phyloP scores from a whole-genome alignment of 169 alveolate species.

The Plasmodium gallinaceum region DNA sequence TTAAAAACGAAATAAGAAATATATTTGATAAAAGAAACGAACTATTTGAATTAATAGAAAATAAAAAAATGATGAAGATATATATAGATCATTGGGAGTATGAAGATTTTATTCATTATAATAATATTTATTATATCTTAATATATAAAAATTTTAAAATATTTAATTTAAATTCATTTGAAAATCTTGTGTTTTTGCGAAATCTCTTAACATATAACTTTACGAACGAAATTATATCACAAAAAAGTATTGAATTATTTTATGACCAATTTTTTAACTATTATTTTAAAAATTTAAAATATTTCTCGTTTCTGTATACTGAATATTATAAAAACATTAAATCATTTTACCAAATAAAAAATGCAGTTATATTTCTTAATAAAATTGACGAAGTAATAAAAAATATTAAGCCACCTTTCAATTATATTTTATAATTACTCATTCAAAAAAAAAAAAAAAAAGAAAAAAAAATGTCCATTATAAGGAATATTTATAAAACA shows the following conservation, averaged over 20 bases:
- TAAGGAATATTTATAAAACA: no score
- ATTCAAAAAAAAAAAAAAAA: no score
- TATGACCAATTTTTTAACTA: constrained; percentile 24
- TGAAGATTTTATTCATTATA: constrained; percentile 66
- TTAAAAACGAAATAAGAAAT: constrained; percentile 36
- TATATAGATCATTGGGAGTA: constrained; percentile 70
- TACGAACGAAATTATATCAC: constrained; percentile 29
- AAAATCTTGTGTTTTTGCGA: constrained; percentile 21
- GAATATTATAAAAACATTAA: constrained; percentile 26
- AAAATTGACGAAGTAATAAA: constrained; percentile 23
- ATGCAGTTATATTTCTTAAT: constrained; percentile 22
- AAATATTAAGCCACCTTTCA: constrained; percentile 32
- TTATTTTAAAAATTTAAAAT: constrained; percentile 22
- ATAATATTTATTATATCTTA: constrained; percentile 43
- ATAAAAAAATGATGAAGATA: constrained; percentile 43
- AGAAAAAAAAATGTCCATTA: no score
- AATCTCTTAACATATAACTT: constrained; percentile 28
- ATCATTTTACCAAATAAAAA: background rate
- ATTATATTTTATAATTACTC: background rate
- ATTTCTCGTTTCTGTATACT: constrained; percentile 28
- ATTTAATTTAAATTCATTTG: constrained; percentile 35
- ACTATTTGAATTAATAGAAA: constrained; percentile 24
- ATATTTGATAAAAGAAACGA: constrained; percentile 36
- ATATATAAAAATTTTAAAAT: constrained; percentile 20
- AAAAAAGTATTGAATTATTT: constrained; percentile 24